Evolutionary conservation across 495 filamentous ascomycete species (phyloP), one percentile per base, ranked within the genome.

Genomic region (Aspergillus ellipticus): DNA sequence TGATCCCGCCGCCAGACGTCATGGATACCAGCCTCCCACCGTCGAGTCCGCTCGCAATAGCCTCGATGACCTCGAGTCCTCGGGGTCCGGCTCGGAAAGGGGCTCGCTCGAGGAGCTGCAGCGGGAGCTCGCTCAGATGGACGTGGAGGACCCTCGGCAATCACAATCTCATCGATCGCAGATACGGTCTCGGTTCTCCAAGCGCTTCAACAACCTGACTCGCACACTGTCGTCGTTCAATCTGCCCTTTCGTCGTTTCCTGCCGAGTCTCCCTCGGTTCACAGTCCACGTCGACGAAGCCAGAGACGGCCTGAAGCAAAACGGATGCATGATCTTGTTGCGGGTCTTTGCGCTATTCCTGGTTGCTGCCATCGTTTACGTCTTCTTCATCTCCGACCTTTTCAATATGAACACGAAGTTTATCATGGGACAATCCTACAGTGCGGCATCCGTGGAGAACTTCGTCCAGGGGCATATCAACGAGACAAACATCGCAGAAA

Each of bases 81-180:
- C 74, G 6, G 67, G 59, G 6, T 67, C 66, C 33, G 66, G 62
- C 45, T 80, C 76, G 17, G 67, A 68, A 47, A 70, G 78, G 51
- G 69, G 67, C 33, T 81, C 78, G 42, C 69, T 76, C 29, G 89
- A 88, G 33, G 79, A 78, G 51, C 74, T 96, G 48, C 83, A 87
- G 55, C 79, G 84, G 60, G 89, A 92, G 73, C 87, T 97, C 71
- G 83, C 90, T 60, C 87, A 96, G 78, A 84, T 98, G 82, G 93
- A 96, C 63, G 82, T 96, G 6, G 77, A 90, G 58, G 93, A 96
- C 63, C 84, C 85, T 10, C 68, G 63, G 77, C 51, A 74, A 66
- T 50, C 76, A 58, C 60, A 75, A 61, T 58, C 65, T 59, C 62
- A 64, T 58, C 67, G 72, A 41, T 61, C 72, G 24, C 66, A 65